Conservation (phyloP, 768 basidiomycete species). For the Amyloporia xantha region DNA sequence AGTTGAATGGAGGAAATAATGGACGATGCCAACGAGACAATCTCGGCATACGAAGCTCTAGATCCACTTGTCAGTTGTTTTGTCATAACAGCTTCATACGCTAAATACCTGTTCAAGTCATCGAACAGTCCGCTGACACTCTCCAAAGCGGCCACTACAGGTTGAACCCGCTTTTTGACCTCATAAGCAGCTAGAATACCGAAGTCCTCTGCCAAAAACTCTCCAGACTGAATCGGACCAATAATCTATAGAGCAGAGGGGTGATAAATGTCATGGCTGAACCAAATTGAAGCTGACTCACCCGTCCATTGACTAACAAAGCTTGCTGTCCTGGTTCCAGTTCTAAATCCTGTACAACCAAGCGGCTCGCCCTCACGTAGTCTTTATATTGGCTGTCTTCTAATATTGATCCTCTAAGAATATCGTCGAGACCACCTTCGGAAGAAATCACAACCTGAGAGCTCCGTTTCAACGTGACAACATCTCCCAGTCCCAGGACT, state of each 20-base stretch:
- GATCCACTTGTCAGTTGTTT: background rate
- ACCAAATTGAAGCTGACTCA: too few species aligned
- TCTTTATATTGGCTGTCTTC: slow-evolving; percentile 30
- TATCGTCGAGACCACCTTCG: slow-evolving; percentile 24
- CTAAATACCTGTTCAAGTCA: slow-evolving; percentile 22
- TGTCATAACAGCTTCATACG: slow-evolving; percentile 32
- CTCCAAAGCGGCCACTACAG: slow-evolving; percentile 61
- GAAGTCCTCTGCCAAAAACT: slow-evolving; percentile 71
- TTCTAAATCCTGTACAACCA: slow-evolving; percentile 50
- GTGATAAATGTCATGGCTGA: too few species aligned
- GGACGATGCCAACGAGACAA: slow-evolving; percentile 63
- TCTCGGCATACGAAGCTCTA: slow-evolving; percentile 50
- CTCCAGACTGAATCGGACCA: slow-evolving; percentile 55
- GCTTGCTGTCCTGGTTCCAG: slow-evolving; percentile 55
- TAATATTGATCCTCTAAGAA: slow-evolving; percentile 30
- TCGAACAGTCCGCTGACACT: slow-evolving; percentile 28
- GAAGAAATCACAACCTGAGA: slow-evolving; percentile 36
- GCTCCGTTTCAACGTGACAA: slow-evolving; percentile 8
- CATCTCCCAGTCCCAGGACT: slow-evolving; percentile 28
- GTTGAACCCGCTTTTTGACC: slow-evolving; percentile 56
- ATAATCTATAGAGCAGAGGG: slow-evolving; percentile 71
- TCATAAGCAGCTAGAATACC: slow-evolving; percentile 68
- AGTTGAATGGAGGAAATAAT: slow-evolving; percentile 64
- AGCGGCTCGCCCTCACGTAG: slow-evolving; percentile 40
- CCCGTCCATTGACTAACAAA: slow-evolving; percentile 78